Conservation (phyloP, 1,284 basidiomycete species). For the Cutaneotrichosporon sp. region DNA sequence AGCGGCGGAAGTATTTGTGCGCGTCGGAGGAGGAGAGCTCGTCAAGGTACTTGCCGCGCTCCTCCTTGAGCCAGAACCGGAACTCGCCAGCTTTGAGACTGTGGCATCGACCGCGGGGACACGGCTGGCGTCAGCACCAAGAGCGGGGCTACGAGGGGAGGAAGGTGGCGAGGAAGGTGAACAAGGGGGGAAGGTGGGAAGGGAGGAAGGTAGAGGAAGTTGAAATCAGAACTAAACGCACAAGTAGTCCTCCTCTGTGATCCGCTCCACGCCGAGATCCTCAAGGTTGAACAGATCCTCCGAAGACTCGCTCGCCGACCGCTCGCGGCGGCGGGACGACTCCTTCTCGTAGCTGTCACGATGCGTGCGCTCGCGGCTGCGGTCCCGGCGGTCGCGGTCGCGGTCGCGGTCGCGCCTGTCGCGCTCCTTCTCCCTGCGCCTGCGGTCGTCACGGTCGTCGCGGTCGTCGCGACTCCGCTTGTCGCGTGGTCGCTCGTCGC, state of each 20-base stretch:
- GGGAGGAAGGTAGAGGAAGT: neutral
- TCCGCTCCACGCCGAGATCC: constrained; percentile 41
- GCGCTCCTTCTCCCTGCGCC: neutral
- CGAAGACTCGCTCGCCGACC: constrained; percentile 21
- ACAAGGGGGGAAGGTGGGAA: neutral
- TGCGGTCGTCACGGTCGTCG: neutral
- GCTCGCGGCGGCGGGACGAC: constrained; percentile 12
- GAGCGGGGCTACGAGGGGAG: neutral
- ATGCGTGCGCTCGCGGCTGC: constrained; percentile 5
- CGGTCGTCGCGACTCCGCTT: neutral
- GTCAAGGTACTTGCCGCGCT: constrained; percentile 48
- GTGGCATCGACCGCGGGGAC: neutral
- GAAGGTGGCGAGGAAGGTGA: neutral
- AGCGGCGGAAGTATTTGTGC: constrained; percentile 52
- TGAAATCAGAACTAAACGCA: constrained; percentile 27
- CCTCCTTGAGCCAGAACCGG: constrained; percentile 44
- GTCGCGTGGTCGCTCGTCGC: constrained; percentile 4
- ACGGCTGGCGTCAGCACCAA: constrained; percentile 14
- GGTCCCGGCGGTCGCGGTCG: constrained; percentile 12
- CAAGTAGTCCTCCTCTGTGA: constrained; percentile 51
- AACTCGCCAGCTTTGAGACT: constrained; percentile 41
- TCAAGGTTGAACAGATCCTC: constrained; percentile 41
- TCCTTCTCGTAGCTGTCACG: constrained; percentile 4
- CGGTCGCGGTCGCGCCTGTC: constrained; percentile 10
- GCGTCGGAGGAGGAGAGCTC: constrained; percentile 44